Percentiles rank a stretch among this genome's conserved stretches.
Evolutionary conservation across 257 asterid genomes (phyloP).

Genomic region (Datura wrightii): DNA sequence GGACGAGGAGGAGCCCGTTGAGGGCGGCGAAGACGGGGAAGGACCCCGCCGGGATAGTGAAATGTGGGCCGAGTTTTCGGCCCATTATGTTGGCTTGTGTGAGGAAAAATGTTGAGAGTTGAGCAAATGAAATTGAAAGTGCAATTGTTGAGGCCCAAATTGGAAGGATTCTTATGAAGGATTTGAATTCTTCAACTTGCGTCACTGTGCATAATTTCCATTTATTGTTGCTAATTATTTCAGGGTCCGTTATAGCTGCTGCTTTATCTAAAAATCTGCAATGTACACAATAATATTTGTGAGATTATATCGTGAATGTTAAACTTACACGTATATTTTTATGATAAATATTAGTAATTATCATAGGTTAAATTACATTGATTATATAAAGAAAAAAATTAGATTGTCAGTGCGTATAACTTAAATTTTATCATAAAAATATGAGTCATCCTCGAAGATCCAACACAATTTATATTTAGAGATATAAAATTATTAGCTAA

Average conservation of each 20-base stretch:
- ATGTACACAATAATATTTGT: no score
- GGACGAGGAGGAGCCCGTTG: constrained; percentile 67
- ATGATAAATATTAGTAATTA: background rate
- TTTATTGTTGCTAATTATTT: constrained; percentile 41
- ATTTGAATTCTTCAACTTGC: constrained; percentile 78
- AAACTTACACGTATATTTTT: accelerated
- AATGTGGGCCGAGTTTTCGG: constrained; percentile 48
- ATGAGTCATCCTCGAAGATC: background rate
- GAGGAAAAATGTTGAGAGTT: constrained; percentile 74
- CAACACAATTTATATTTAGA: background rate
- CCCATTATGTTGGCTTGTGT: constrained; percentile 62
- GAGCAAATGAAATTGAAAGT: constrained; percentile 74
- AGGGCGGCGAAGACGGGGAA: constrained; percentile 65
- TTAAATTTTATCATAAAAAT: background rate
- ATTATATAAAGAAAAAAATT: background rate
- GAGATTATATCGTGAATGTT: background rate
- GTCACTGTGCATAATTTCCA: constrained; percentile 75
- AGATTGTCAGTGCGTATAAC: background rate
- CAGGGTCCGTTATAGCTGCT: constrained; percentile 50
- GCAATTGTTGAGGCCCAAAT: constrained; percentile 79
- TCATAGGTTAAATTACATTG: background rate
- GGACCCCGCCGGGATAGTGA: constrained; percentile 67
- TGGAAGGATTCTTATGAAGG: constrained; percentile 63
- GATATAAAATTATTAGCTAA: no score
- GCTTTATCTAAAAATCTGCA: constrained; percentile 74